These are phyloP conservation scores for Clitocybe nebularis DNA, from an alignment of 1,284 basidiomycete species.

Conservation along the genomic window DNA sequence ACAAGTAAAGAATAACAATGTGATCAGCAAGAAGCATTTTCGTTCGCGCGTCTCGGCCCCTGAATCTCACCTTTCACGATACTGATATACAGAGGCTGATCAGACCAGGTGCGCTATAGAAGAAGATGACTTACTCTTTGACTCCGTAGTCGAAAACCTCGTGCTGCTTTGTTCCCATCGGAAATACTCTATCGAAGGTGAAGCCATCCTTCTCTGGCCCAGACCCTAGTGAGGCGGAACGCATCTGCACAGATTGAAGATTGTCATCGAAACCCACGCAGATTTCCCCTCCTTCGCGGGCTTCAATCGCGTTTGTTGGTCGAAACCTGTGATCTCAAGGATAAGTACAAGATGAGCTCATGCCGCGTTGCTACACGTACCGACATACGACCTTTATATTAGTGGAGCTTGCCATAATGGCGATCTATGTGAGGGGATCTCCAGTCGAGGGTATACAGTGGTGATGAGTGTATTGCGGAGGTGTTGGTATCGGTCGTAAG, in stretches of 20 bases:
- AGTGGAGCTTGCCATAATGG: constrained; percentile 67
- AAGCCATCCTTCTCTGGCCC: constrained; percentile 91
- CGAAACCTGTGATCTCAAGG: constrained; percentile 69
- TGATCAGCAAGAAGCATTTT: constrained; percentile 2
- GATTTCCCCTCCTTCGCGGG: constrained; percentile 86
- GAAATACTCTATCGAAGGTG: constrained; percentile 96
- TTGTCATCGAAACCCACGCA: constrained; percentile 90
- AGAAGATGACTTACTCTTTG: constrained; percentile 70
- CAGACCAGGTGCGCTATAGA: constrained; percentile 15
- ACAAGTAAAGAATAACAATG: constrained; percentile 8
- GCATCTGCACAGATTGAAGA: constrained; percentile 78
- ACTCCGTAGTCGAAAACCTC: constrained; percentile 99
- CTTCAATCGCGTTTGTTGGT: constrained; percentile 90
- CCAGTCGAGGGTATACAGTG: constrained; percentile 11
- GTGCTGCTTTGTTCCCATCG: constrained; percentile 86
- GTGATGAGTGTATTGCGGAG: constrained; percentile 11
- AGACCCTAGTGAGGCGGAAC: constrained; percentile 59
- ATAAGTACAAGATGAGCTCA: constrained; percentile 10
- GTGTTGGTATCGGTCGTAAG: constrained; percentile 11
- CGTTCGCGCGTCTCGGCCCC: constrained; percentile 4
- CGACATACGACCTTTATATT: constrained; percentile 96
- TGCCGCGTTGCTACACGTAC: constrained; percentile 40
- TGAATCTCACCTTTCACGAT: constrained; percentile 71
- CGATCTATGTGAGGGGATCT: constrained; percentile 20
- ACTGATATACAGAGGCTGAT: constrained; percentile 31